phyloP scores from a whole-genome alignment of 345 rosid genomes.

The Zanthoxylum bungeanum region DNA sequence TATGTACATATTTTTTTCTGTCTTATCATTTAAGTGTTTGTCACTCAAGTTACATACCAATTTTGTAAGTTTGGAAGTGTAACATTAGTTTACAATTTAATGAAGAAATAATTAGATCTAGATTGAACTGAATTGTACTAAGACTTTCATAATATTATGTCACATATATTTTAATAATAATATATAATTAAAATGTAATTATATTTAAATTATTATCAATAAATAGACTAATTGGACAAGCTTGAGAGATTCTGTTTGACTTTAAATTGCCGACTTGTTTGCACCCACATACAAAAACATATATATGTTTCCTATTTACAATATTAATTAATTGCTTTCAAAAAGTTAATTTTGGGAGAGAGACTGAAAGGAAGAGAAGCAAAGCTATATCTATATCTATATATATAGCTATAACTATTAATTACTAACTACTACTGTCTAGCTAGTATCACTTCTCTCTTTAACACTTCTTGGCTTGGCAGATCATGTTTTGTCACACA shows the following conservation, averaged over 20 bases:
- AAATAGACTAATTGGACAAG: no score
- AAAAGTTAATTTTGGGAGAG: no score
- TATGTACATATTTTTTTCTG: neutral
- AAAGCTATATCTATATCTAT: no score
- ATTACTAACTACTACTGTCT: conserved; percentile 21
- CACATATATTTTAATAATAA: no score
- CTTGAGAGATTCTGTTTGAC: conserved; percentile 20
- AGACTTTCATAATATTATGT: no score
- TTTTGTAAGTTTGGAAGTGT: neutral
- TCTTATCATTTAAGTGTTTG: neutral
- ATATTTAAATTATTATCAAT: no score
- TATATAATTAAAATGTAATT: neutral
- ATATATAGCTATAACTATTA: neutral
- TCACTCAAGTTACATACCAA: neutral
- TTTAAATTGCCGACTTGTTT: conserved; percentile 12
- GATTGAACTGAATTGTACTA: no score
- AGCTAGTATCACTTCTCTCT: conserved; percentile 11
- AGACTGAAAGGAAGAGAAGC: no score
- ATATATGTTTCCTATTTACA: neutral
- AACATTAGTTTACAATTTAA: no score
- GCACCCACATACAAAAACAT: neutral
- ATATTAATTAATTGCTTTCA: neutral
- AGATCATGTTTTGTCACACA: conserved; percentile 11
- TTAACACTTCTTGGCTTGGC: neutral
- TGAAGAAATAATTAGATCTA: no score